These are phyloP conservation scores for Suillus tomentosus DNA, from an alignment of 768 basidiomycete genomes.

Conservation along the genomic window DNA sequence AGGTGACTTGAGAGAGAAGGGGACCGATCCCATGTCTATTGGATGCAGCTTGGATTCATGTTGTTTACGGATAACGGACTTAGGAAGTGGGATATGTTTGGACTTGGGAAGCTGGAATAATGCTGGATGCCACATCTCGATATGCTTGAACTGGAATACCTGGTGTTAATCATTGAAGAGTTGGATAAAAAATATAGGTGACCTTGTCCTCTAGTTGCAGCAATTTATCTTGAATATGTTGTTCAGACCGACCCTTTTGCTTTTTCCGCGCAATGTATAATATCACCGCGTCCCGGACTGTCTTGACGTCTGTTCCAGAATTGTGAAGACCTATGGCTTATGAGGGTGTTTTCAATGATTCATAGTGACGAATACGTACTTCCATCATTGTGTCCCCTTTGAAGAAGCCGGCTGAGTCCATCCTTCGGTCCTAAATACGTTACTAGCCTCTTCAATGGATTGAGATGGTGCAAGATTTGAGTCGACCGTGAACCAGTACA, in stretches of 20 bases:
- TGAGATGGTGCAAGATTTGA: neutral
- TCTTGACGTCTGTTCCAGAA: neutral
- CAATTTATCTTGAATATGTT: constrained; percentile 3
- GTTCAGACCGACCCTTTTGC: constrained; percentile 4
- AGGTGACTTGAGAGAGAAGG: neutral
- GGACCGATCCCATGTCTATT: neutral
- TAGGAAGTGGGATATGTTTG: neutral
- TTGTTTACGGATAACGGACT: neutral
- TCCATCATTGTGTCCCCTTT: constrained; percentile 4
- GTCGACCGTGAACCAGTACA: neutral
- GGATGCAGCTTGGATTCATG: neutral
- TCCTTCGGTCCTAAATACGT: neutral
- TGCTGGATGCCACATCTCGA: neutral
- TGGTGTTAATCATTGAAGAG: neutral
- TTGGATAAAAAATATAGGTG: neutral
- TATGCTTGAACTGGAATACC: neutral
- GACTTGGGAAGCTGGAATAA: constrained; percentile 1
- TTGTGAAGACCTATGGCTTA: neutral
- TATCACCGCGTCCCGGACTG: neutral
- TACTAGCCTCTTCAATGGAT: neutral
- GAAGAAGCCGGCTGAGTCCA: neutral
- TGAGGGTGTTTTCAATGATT: neutral
- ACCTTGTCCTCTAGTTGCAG: neutral
- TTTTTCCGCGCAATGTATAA: constrained; percentile 3
- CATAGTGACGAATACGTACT: neutral